Conservation (phyloP, 1,284 basidiomycete species). For the Puccinia triticina region DNA sequence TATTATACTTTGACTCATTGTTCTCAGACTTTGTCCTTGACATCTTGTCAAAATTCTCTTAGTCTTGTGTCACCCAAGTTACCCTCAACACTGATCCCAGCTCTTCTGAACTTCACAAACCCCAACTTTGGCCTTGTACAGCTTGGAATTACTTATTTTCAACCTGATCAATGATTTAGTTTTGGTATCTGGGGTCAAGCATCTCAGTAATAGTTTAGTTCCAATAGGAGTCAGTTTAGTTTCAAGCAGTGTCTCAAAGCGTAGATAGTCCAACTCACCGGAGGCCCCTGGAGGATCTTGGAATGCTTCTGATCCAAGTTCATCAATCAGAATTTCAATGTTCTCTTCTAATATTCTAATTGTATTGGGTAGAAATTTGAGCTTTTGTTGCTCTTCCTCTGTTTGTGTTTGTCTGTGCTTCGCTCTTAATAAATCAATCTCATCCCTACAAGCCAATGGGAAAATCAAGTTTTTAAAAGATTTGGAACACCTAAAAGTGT, state of each 20-base stretch:
- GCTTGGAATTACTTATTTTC: conserved; percentile 4
- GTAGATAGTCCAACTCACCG: not conserved
- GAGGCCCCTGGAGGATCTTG: not conserved
- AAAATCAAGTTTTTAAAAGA: too few relatives aligned
- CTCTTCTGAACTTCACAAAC: too few relatives aligned
- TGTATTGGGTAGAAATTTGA: not conserved
- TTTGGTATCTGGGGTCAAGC: not conserved
- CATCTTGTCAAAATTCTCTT: too few relatives aligned
- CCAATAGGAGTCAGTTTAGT: not conserved
- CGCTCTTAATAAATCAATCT: not conserved
- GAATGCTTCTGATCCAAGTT: not conserved
- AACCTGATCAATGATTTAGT: conserved; percentile 7
- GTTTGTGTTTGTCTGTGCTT: not conserved
- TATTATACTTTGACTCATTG: too few relatives aligned
- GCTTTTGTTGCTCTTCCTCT: not conserved
- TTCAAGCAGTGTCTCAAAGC: not conserved
- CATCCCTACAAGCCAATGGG: not conserved
- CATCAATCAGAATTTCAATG: not conserved
- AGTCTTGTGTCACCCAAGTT: too few relatives aligned
- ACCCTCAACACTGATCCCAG: too few relatives aligned
- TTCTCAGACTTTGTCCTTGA: too few relatives aligned
- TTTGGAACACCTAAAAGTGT: too few relatives aligned
- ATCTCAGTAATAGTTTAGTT: not conserved
- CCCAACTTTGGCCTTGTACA: conserved; percentile 4
- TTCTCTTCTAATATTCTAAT: not conserved